phyloP scores from a whole-genome alignment of 2,329 filamentous ascomycete species.

The Nannizziopsis barbatae region DNA sequence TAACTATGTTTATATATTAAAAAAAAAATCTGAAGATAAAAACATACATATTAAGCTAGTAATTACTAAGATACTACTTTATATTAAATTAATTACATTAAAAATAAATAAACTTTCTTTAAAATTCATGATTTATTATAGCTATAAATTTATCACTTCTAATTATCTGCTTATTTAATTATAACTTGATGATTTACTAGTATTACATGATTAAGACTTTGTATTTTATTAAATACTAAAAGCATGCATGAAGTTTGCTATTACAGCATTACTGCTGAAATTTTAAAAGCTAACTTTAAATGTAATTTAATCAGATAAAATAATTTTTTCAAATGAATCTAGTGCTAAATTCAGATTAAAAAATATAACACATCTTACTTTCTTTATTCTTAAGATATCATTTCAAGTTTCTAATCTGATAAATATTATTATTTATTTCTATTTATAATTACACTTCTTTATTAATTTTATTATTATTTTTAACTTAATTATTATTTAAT shows the following conservation, averaged over 20 bases:
- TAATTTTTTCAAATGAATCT: slow-evolving; percentile 1
- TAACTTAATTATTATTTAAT: neutral
- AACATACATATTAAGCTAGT: neutral
- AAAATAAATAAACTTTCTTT: neutral
- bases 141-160: neutral
- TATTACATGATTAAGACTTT: neutral
- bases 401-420: no score
- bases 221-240: neutral
- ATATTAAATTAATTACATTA: neutral
- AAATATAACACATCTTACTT: slow-evolving; percentile 6
- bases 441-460: no score
- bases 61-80: neutral
- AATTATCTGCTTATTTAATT: neutral
- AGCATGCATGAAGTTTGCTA: neutral
- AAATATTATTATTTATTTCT: no score
- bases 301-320: slow-evolving; percentile 1
- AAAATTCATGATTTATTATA: neutral
- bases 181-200: neutral
- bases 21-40: neutral
- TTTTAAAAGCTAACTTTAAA: neutral
- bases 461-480: neutral
- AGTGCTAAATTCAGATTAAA: slow-evolving; percentile 6
- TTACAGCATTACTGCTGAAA: neutral
- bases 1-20: neutral
- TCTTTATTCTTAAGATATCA: neutral